Evolutionary conservation across 345 rosid genomes (phyloP).

Genomic region (Brassica cretica): DNA sequence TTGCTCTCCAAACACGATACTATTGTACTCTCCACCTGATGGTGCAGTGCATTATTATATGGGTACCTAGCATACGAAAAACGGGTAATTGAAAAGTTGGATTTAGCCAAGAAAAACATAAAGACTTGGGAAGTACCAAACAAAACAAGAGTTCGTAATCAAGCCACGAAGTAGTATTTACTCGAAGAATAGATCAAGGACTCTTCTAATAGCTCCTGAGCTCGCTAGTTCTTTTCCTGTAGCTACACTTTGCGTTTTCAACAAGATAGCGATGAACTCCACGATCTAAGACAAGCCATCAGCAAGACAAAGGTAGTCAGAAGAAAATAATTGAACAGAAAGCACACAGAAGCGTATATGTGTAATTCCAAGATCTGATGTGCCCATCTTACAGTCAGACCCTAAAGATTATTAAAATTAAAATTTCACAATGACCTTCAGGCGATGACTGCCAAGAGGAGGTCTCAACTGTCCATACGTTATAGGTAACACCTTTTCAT

Average conservation of each 20-base stretch:
- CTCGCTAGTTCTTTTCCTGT: constrained; percentile 78
- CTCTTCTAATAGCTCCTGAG: constrained; percentile 71
- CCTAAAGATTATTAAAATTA: neutral
- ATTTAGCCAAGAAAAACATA: constrained; percentile 20
- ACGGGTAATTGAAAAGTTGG: constrained; percentile 9
- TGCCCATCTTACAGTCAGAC: neutral
- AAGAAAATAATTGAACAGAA: neutral
- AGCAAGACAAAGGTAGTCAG: constrained; percentile 2
- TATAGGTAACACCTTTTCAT: constrained; percentile 79
- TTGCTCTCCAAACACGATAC: constrained; percentile 77
- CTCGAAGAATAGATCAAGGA: constrained; percentile 85
- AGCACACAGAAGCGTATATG: neutral
- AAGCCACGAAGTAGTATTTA: constrained; percentile 43
- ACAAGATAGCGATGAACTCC: constrained; percentile 88
- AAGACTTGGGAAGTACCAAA: neutral
- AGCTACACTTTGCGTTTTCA: constrained; percentile 73
- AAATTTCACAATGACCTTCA: constrained; percentile 56
- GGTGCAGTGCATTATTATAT: constrained; percentile 88
- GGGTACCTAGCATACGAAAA: constrained; percentile 65
- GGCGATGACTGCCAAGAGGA: constrained; percentile 93
- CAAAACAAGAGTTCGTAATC: constrained; percentile 6
- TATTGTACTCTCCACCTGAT: constrained; percentile 86
- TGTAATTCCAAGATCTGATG: constrained; percentile 3
- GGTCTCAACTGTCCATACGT: constrained; percentile 90
- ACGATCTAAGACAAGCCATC: constrained; percentile 60